Percentiles rank a stretch among this genome's conserved stretches.
phyloP scores from a whole-genome alignment of 139 green algal species.

The Picochlorum sp. region DNA sequence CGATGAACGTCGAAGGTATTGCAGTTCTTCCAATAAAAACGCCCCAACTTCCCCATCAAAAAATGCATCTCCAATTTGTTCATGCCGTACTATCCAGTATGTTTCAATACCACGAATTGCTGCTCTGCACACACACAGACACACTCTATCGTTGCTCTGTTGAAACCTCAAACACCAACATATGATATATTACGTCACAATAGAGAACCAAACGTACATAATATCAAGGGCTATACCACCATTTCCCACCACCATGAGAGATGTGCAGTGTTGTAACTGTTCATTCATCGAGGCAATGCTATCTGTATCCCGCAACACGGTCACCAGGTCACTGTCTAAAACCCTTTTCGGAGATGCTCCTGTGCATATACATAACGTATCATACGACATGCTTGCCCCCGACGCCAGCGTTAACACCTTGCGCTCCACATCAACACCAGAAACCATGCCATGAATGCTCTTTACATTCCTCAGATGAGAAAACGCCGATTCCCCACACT shows the following conservation, averaged over 20 bases:
- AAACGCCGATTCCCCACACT: too few relatives aligned
- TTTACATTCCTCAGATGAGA: too few relatives aligned
- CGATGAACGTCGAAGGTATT: not conserved
- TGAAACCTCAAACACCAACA: not conserved
- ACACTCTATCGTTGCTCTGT: not conserved
- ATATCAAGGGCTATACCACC: slow-evolving; percentile 82
- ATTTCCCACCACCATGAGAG: slow-evolving; percentile 72
- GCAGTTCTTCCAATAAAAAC: slow-evolving; percentile 55
- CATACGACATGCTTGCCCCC: slow-evolving; percentile 37
- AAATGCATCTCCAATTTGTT: slow-evolving; percentile 75
- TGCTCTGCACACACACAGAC: slow-evolving; percentile 10
- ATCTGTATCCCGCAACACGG: slow-evolving; percentile 59
- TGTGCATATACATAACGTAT: slow-evolving; percentile 61
- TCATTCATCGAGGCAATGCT: slow-evolving; percentile 37
- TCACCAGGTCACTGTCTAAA: not conserved
- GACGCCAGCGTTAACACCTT: slow-evolving; percentile 32
- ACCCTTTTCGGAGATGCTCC: slow-evolving; percentile 56
- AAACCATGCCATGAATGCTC: slow-evolving; percentile 33
- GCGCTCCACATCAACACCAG: slow-evolving; percentile 15
- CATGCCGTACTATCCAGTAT: slow-evolving; percentile 68
- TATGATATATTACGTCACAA: not conserved
- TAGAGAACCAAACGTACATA: slow-evolving; percentile 26
- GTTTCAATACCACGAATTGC: slow-evolving; percentile 45
- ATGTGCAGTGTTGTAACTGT: slow-evolving; percentile 18
- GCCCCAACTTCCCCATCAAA: slow-evolving; percentile 73